Conservation (phyloP, 163 green algal species). For the Scenedesmus sp. region DNA sequence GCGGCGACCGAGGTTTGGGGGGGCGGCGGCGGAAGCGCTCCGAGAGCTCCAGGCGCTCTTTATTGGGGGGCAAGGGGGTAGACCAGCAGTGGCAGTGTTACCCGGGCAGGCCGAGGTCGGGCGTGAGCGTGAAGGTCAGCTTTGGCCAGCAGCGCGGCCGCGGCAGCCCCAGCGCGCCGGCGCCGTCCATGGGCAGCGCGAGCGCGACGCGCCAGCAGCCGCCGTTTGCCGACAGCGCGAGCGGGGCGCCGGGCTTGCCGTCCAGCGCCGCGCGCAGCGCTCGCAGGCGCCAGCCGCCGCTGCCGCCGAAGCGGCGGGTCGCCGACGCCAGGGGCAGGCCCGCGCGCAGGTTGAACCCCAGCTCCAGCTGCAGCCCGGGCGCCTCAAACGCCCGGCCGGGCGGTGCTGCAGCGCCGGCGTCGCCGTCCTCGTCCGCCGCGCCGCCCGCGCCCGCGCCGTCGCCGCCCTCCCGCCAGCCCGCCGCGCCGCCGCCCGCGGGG, state of each 20-base stretch:
- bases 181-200: constrained; percentile 12
- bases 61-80: too few species aligned
- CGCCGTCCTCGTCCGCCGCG: not conserved
- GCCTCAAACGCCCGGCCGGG: not conserved
- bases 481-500: too few species aligned
- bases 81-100: not conserved
- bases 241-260: constrained; percentile 1
- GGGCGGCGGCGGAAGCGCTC: too few species aligned
- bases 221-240: constrained; percentile 16
- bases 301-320: constrained; percentile 1
- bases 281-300: constrained; percentile 5
- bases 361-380: constrained; percentile 10
- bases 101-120: not conserved
- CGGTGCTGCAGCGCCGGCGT: too few species aligned
- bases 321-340: constrained; percentile 2
- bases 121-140: constrained; percentile 25
- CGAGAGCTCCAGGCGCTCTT: too few species aligned
- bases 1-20: too few species aligned
- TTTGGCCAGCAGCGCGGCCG: not conserved
- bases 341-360: constrained; percentile 10
- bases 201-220: constrained; percentile 14
- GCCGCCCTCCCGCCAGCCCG: too few species aligned
- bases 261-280: constrained; percentile 19
- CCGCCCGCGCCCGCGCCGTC: too few species aligned
- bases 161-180: constrained; percentile 8